Conservation (phyloP, 1,284 basidiomycete genomes). For the Sanghuangporus sanghuang region DNA sequence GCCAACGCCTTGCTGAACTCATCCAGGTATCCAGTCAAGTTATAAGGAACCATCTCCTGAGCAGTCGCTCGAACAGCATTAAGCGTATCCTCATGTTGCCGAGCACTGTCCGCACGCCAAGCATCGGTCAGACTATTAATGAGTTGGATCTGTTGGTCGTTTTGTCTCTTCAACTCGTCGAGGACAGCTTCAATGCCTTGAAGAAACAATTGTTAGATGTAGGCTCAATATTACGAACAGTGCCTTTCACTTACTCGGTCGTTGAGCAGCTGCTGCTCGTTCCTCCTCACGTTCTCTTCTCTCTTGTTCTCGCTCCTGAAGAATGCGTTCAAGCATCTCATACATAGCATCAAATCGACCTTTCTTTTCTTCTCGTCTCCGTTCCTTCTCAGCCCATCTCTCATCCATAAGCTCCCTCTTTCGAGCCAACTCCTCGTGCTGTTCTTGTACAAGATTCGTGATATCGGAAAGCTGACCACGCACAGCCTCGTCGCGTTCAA, state of each 20-base stretch:
- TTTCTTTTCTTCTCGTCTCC: conserved; percentile 50
- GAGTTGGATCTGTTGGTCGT: conserved; percentile 27
- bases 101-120: conserved; percentile 56
- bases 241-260: conserved; percentile 37
- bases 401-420: conserved; percentile 54
- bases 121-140: conserved; percentile 29
- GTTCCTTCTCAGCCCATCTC: conserved; percentile 53
- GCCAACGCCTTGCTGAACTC: conserved; percentile 78
- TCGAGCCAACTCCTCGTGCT: conserved; percentile 47
- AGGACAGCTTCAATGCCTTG: conserved; percentile 49
- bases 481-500: conserved; percentile 54
- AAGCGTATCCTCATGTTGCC: conserved; percentile 59
- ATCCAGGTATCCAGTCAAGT: conserved; percentile 72
- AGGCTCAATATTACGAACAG: background rate
- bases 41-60: conserved; percentile 67
- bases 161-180: conserved; percentile 46
- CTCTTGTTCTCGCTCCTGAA: conserved; percentile 46
- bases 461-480: conserved; percentile 59
- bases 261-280: conserved; percentile 39
- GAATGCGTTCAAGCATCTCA: conserved; percentile 52
- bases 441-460: conserved; percentile 61
- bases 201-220: background rate
- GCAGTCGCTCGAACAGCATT: conserved; percentile 59
- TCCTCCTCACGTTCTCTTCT: conserved; percentile 46
- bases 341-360: conserved; percentile 44